These are phyloP conservation scores for Trichophyton verrucosum DNA, from an alignment of 2,329 filamentous ascomycete species.

Conservation along the genomic window DNA sequence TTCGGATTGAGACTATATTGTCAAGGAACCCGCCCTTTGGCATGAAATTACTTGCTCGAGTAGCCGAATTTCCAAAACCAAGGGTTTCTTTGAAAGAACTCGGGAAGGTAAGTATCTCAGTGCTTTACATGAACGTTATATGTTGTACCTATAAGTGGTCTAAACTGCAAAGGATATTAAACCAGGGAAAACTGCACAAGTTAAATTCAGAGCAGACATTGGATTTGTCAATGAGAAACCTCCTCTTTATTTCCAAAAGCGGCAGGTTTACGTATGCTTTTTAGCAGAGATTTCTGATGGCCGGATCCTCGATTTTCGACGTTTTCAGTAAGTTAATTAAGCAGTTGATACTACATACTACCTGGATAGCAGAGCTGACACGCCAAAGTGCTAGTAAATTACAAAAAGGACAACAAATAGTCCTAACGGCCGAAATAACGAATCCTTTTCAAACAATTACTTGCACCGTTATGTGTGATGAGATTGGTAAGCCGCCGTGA, in stretches of 20 bases:
- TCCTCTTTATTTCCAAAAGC: constrained; percentile 51
- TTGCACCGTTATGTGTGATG: constrained; percentile 70
- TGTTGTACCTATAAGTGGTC: neutral
- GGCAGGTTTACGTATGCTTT: constrained; percentile 57
- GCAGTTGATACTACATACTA: neutral
- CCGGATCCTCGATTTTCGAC: constrained; percentile 53
- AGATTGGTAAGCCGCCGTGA: constrained; percentile 48
- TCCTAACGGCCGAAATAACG: constrained; percentile 46
- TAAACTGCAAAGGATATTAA: constrained; percentile 21
- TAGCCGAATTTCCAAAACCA: constrained; percentile 61
- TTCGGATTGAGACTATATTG: constrained; percentile 63
- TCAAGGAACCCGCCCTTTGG: constrained; percentile 77
- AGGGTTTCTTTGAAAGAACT: constrained; percentile 42
- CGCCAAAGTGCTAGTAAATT: constrained; percentile 49
- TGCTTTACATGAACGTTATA: too few species aligned
- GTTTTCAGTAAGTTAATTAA: constrained; percentile 37
- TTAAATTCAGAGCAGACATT: constrained; percentile 54
- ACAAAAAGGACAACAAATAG: constrained; percentile 47
- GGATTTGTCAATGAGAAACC: constrained; percentile 57
- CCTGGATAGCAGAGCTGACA: constrained; percentile 15
- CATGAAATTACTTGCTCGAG: constrained; percentile 49
- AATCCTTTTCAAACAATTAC: constrained; percentile 46
- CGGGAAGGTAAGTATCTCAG: constrained; percentile 28
- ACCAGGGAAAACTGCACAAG: constrained; percentile 35
- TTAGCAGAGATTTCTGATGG: constrained; percentile 61